Evolutionary conservation across 805 yeast genomes (phyloP).

Genomic region (Pichia heedii): DNA sequence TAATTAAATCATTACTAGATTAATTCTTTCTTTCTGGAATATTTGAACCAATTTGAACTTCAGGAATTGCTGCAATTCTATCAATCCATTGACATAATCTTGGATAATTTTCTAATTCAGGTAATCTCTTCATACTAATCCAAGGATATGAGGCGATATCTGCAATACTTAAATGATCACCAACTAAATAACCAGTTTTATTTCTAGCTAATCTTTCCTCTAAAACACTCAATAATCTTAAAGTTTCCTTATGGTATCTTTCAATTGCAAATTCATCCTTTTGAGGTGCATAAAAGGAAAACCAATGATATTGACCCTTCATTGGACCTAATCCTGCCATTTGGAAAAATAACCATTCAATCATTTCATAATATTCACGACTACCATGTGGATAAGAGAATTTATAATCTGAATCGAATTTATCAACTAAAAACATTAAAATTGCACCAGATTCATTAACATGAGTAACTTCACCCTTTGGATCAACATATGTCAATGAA

Average conservation of each 20-base stretch:
- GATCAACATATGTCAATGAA: conserved; percentile 33
- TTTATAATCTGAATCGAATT: conserved; percentile 47
- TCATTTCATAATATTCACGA: conserved; percentile 39
- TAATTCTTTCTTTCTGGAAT: conserved; percentile 11
- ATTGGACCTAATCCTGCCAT: conserved; percentile 54
- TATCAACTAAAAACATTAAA: conserved; percentile 48
- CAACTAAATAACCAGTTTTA: conserved; percentile 47
- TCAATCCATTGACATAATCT: conserved; percentile 33
- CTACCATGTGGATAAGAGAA: conserved; percentile 33
- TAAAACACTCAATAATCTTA: conserved; percentile 44
- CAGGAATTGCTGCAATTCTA: conserved; percentile 26
- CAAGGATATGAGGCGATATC: conserved; percentile 46
- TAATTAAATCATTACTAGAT: background rate
- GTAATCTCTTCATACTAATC: conserved; percentile 23
- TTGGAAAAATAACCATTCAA: conserved; percentile 49
- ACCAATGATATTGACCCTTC: conserved; percentile 54
- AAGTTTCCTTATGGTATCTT: conserved; percentile 43
- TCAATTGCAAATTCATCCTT: conserved; percentile 46
- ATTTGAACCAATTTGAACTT: conserved; percentile 24
- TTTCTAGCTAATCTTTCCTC: conserved; percentile 42
- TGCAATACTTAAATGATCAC: conserved; percentile 49
- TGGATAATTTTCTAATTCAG: conserved; percentile 29
- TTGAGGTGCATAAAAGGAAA: conserved; percentile 36
- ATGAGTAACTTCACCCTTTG: conserved; percentile 34
- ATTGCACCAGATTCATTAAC: conserved; percentile 58